Conservation (phyloP, 768 basidiomycete genomes). For the Chiua virens region DNA sequence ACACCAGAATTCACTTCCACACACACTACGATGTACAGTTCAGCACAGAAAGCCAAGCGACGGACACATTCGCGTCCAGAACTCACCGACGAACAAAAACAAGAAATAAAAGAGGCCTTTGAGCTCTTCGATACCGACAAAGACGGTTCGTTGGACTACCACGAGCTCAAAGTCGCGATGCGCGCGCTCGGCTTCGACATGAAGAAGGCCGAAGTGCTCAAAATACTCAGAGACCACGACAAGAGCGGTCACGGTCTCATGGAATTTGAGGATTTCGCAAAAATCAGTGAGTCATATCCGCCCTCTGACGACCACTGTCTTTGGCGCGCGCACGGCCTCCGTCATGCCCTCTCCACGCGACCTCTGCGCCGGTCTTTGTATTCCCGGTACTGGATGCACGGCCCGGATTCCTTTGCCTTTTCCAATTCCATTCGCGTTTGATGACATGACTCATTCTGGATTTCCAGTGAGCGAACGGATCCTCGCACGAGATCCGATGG, state of each 20-base stretch:
- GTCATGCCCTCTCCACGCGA: not conserved
- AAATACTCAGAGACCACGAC: slow-evolving; percentile 88
- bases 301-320: not conserved
- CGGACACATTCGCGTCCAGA: slow-evolving; percentile 77
- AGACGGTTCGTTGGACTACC: slow-evolving; percentile 94
- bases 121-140: slow-evolving; percentile 99
- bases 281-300: slow-evolving; percentile 65
- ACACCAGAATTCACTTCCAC: not conserved
- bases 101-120: slow-evolving; percentile 98
- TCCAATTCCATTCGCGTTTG: not conserved
- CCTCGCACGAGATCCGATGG: slow-evolving; percentile 91
- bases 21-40: slow-evolving; percentile 50
- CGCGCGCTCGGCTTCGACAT: slow-evolving; percentile 95
- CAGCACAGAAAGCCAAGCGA: slow-evolving; percentile 71
- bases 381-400: slow-evolving; percentile 1
- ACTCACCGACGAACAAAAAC: slow-evolving; percentile 84
- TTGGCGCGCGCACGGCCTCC: not conserved
- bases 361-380: not conserved
- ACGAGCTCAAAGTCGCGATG: slow-evolving; percentile 99
- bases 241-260: slow-evolving; percentile 81
- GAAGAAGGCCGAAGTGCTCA: slow-evolving; percentile 98
- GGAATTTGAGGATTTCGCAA: slow-evolving; percentile 91
- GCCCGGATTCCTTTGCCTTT: not conserved
- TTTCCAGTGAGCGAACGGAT: slow-evolving; percentile 89
- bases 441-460: slow-evolving; percentile 20